phyloP scores from a whole-genome alignment of 2,329 filamentous ascomycete genomes.

The Fusarium anguioides region DNA sequence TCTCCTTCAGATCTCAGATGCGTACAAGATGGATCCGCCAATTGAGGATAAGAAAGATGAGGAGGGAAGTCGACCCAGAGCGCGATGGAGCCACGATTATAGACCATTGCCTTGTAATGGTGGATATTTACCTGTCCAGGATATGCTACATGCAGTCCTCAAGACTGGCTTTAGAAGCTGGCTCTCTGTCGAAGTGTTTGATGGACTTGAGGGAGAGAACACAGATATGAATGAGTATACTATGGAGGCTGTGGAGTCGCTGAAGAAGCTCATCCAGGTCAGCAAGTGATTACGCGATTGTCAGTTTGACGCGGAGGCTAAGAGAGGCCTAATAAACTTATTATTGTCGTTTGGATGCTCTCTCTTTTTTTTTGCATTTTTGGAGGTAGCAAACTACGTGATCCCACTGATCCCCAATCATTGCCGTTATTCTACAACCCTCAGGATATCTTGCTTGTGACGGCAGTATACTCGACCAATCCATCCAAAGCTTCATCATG shows the following conservation, averaged over 20 bases:
- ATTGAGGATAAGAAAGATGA: slow-evolving; percentile 60
- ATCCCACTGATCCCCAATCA: no score
- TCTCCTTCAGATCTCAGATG: slow-evolving; percentile 79
- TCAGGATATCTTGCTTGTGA: slow-evolving; percentile 39
- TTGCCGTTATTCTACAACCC: no score
- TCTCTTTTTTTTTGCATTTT: no score
- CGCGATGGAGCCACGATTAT: slow-evolving; percentile 77
- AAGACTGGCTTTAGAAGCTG: slow-evolving; percentile 74
- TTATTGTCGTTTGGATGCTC: no score
- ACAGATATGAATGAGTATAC: slow-evolving; percentile 28
- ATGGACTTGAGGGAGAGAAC: slow-evolving; percentile 46
- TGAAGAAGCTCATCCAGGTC: slow-evolving; percentile 14
- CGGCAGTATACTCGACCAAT: slow-evolving; percentile 44
- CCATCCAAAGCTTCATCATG: slow-evolving; percentile 39
- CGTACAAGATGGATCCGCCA: slow-evolving; percentile 70
- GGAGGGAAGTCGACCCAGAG: slow-evolving; percentile 68
- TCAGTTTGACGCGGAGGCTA: accelerated
- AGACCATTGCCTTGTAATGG: slow-evolving; percentile 76
- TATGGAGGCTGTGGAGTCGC: slow-evolving; percentile 7
- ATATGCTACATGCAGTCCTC: slow-evolving; percentile 73
- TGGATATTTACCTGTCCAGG: slow-evolving; percentile 75
- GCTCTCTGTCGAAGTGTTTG: slow-evolving; percentile 78
- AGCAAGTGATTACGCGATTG: neutral
- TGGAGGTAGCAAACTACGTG: no score
- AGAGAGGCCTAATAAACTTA: no score